These are phyloP conservation scores for Lachancea kluyveri DNA, from an alignment of 805 yeast species.

Conservation along the genomic window DNA sequence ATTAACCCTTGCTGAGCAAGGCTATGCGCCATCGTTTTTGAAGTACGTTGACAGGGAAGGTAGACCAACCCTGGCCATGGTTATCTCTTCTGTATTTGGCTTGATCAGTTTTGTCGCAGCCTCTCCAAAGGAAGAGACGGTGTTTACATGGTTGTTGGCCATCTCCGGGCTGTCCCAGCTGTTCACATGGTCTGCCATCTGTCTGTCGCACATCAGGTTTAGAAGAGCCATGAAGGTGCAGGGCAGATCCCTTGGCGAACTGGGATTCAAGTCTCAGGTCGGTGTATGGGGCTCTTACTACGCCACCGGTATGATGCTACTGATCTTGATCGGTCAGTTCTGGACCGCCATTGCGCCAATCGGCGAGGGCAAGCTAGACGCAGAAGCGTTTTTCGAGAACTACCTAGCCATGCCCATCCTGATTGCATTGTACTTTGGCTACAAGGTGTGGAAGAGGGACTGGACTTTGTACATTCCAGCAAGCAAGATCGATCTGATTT, in stretches of 20 bases:
- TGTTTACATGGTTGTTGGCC: conserved; percentile 60
- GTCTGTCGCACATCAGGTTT: conserved; percentile 51
- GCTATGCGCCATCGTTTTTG: conserved; percentile 54
- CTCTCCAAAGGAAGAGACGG: conserved; percentile 48
- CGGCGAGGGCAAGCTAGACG: conserved; percentile 30
- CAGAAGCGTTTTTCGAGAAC: conserved; percentile 38
- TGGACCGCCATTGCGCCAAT: conserved; percentile 63
- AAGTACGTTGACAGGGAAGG: conserved; percentile 54
- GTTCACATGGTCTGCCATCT: conserved; percentile 57
- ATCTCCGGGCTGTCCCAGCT: conserved; percentile 56
- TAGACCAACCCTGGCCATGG: conserved; percentile 54
- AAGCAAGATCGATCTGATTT: conserved; percentile 26
- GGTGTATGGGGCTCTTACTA: conserved; percentile 50
- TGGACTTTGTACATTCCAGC: conserved; percentile 33
- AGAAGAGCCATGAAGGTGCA: conserved; percentile 52
- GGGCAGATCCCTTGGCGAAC: conserved; percentile 43
- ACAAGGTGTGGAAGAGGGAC: conserved; percentile 42
- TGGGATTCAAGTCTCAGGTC: conserved; percentile 46
- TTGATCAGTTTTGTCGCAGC: conserved; percentile 64
- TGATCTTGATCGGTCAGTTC: conserved; percentile 53
- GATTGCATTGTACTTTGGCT: conserved; percentile 37
- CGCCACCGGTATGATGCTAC: conserved; percentile 42
- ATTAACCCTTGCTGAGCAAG: conserved; percentile 64
- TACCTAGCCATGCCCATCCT: conserved; percentile 44
- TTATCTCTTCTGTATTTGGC: conserved; percentile 47